phyloP scores from a whole-genome alignment of 495 filamentous ascomycete genomes.

The Immersiella caudata region DNA sequence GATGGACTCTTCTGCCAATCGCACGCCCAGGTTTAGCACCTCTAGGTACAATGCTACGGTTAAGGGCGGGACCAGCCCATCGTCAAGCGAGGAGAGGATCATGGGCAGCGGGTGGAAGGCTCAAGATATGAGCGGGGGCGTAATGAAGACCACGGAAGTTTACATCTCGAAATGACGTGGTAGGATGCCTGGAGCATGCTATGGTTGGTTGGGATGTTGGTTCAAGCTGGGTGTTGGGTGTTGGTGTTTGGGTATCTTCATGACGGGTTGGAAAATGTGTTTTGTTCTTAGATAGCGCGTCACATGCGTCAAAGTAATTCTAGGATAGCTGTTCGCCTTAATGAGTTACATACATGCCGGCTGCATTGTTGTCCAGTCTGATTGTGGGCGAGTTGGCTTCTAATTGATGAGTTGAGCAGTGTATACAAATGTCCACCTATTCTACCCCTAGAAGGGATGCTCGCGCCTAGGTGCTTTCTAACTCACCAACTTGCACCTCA shows the following conservation, averaged over 20 bases:
- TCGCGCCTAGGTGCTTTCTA: too few species aligned
- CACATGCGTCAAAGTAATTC: neutral
- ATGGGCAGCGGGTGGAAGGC: neutral
- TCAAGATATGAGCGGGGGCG: neutral
- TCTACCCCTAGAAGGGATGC: too few species aligned
- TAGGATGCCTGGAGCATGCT: too few species aligned
- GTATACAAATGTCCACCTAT: too few species aligned
- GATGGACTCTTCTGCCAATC: neutral
- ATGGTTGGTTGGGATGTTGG: neutral
- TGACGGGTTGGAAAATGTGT: too few species aligned
- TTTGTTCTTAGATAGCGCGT: too few species aligned
- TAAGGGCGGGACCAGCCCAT: neutral
- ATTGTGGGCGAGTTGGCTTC: too few species aligned
- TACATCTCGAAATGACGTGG: neutral
- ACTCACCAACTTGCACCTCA: too few species aligned
- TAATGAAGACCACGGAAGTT: constrained; percentile 12
- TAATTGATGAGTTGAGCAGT: too few species aligned
- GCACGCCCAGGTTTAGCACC: neutral
- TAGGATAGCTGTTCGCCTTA: neutral
- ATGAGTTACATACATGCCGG: too few species aligned
- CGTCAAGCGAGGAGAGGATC: constrained; percentile 12
- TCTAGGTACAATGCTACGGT: neutral
- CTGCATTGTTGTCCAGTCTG: too few species aligned
- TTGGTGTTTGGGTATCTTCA: neutral
- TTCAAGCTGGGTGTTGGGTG: neutral